Conservation (phyloP, 768 basidiomycete genomes). For the Brasilioporus rufonigricans region DNA sequence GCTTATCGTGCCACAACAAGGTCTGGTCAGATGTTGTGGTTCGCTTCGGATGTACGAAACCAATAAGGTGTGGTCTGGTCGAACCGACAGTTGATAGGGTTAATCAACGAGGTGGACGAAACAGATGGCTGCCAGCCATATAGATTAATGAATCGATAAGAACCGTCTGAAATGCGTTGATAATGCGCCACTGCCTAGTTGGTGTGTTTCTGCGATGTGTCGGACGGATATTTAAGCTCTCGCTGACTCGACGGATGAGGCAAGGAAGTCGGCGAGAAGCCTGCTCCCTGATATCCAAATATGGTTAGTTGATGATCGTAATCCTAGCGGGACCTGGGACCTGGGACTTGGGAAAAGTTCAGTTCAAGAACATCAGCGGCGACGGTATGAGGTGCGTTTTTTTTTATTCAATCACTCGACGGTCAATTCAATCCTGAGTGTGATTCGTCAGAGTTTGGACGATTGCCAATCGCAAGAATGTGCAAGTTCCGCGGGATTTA, state of each 20-base stretch:
- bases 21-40: not conserved
- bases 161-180: not conserved
- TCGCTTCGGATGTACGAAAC: not conserved
- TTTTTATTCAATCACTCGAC: constrained; percentile 2
- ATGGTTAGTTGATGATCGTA: not conserved
- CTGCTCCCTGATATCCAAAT: not conserved
- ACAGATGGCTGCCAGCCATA: not conserved
- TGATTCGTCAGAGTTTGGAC: not conserved
- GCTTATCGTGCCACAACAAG: not conserved
- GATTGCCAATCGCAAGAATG: not conserved
- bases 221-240: not conserved
- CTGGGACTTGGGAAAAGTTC: no score
- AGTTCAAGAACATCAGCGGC: not conserved
- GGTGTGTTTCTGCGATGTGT: not conserved
- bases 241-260: constrained; percentile 6
- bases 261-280: not conserved
- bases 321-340: not conserved
- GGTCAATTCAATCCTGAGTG: not conserved
- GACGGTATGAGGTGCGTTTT: not conserved
- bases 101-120: not conserved
- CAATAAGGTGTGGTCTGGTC: constrained; percentile 5
- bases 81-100: not conserved
- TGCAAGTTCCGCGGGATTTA: constrained; percentile 7
- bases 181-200: not conserved
- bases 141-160: constrained; percentile 7